Conservation (phyloP, 192 early-diverging fungal genomes). For the Borealophlyctis nickersoniae region DNA sequence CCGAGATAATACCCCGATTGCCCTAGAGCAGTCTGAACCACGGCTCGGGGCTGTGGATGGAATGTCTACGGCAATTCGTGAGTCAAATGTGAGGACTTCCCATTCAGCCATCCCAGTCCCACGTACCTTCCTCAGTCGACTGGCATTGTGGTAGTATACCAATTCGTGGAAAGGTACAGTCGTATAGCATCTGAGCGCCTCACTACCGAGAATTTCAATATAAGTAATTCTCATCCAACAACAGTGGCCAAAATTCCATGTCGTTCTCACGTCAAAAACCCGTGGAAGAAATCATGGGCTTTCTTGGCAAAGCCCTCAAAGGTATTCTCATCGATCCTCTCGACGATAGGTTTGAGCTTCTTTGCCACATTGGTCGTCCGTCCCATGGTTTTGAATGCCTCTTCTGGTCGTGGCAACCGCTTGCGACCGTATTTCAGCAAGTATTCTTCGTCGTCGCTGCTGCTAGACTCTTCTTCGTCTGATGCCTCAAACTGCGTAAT, state of each 20-base stretch:
- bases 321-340: constrained; percentile 31
- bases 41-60: constrained; percentile 75
- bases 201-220: constrained; percentile 15
- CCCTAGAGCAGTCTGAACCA: constrained; percentile 79
- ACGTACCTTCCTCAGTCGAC: constrained; percentile 70
- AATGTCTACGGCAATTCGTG: constrained; percentile 57
- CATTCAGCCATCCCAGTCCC: not conserved
- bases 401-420: not conserved
- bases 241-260: constrained; percentile 6
- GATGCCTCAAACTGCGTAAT: too few species aligned
- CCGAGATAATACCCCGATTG: constrained; percentile 74
- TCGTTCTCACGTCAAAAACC: constrained; percentile 42
- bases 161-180: constrained; percentile 69
- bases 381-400: not conserved
- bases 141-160: constrained; percentile 71
- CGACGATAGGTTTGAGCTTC: constrained; percentile 17
- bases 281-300: constrained; percentile 35
- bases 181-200: constrained; percentile 54
- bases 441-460: constrained; percentile 11
- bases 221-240: too few species aligned
- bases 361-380: constrained; percentile 5
- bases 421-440: constrained; percentile 16
- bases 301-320: constrained; percentile 14
- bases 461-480: not conserved
- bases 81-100: constrained; percentile 5